These are phyloP conservation scores for Tribonema minus DNA, from an alignment of 108 stramenopile genomes.

Conservation along the genomic window DNA sequence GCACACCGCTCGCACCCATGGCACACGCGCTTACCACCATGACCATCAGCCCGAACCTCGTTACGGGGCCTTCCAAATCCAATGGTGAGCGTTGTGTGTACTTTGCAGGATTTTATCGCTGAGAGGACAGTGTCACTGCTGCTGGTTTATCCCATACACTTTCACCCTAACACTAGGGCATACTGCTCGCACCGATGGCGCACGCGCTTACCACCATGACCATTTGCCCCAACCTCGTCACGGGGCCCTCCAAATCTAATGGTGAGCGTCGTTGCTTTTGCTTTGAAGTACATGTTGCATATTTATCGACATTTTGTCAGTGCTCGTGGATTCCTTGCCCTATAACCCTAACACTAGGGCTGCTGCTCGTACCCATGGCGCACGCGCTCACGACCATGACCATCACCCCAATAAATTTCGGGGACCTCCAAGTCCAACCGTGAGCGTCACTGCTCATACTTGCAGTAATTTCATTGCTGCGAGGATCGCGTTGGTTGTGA, in stretches of 20 bases:
- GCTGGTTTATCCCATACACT: too few species aligned
- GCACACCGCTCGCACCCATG: constrained; percentile 9
- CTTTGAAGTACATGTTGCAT: too few species aligned
- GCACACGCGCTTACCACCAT: constrained; percentile 20
- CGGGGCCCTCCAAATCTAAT: constrained; percentile 2
- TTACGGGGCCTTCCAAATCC: neutral
- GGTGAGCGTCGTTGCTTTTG: too few species aligned
- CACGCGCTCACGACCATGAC: constrained; percentile 21
- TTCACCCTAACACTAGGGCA: too few species aligned
- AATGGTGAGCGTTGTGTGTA: constrained; percentile 17
- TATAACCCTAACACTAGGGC: too few species aligned
- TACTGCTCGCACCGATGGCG: constrained; percentile 9
- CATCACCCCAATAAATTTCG: constrained; percentile 4
- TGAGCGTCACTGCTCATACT: constrained; percentile 2
- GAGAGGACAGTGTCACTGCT: too few species aligned
- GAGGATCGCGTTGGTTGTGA: too few species aligned
- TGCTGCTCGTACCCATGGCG: constrained; percentile 6
- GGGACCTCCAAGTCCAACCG: constrained; percentile 11
- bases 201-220: constrained; percentile 21
- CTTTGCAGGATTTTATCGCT: too few species aligned
- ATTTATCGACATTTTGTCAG: too few species aligned
- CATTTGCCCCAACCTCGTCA: constrained; percentile 9
- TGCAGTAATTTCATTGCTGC: too few species aligned
- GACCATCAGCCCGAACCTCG: constrained; percentile 12
- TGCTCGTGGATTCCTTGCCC: too few species aligned